These are phyloP conservation scores for Carex scoparia DNA, from an alignment of 176 grass and related monocot species.

Conservation along the genomic window DNA sequence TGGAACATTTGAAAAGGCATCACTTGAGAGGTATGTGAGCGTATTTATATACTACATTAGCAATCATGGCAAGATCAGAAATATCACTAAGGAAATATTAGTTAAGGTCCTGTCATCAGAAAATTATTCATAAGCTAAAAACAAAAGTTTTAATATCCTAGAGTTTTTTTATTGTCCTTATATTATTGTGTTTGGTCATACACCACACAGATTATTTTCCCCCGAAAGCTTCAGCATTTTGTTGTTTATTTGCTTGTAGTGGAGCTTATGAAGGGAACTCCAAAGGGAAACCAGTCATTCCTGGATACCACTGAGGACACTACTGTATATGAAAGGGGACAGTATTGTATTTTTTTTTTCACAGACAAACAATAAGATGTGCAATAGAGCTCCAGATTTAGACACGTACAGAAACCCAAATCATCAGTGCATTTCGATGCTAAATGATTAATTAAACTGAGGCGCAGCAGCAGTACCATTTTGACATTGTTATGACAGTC, in stretches of 20 bases:
- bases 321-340: constrained; percentile 7
- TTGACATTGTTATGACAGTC: constrained; percentile 99
- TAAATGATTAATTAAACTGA: background rate
- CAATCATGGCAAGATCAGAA: constrained; percentile 6
- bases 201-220: background rate
- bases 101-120: constrained; percentile 1
- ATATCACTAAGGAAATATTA: constrained; percentile 17
- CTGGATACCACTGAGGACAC: background rate
- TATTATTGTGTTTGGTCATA: background rate
- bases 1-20: constrained; percentile 80
- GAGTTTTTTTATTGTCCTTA: background rate
- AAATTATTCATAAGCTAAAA: background rate
- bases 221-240: background rate
- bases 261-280: background rate
- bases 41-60: constrained; percentile 79
- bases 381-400: background rate
- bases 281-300: background rate
- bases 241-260: background rate
- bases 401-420: constrained; percentile 12
- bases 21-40: constrained; percentile 83
- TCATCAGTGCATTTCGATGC: background rate
- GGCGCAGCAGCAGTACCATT: constrained; percentile 52
- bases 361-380: background rate
- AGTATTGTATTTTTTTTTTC: background rate
- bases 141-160: background rate